These are phyloP conservation scores for Zarea fungicola DNA, from an alignment of 2,329 filamentous ascomycete species.

Conservation along the genomic window DNA sequence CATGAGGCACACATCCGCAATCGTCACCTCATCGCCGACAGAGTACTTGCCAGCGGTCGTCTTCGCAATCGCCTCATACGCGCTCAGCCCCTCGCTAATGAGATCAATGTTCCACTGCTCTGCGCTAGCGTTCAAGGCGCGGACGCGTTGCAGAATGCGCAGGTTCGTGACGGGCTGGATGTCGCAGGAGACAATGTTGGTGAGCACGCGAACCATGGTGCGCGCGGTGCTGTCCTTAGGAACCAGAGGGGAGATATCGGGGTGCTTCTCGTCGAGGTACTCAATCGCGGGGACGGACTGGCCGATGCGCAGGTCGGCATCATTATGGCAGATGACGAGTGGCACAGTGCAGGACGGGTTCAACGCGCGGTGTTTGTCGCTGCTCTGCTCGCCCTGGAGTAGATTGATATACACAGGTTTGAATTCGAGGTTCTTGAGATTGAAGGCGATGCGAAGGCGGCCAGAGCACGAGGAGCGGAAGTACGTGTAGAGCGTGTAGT, in stretches of 20 bases:
- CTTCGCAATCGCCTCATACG: conserved; percentile 45
- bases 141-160: conserved; percentile 45
- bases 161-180: conserved; percentile 57
- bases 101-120: conserved; percentile 46
- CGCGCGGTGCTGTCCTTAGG: conserved; percentile 39
- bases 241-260: conserved; percentile 36
- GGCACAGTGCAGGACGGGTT: conserved; percentile 54
- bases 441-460: conserved; percentile 54
- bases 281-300: conserved; percentile 58
- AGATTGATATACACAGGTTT: conserved; percentile 46
- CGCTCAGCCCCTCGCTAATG: conserved; percentile 47
- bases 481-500: conserved; percentile 51
- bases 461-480: conserved; percentile 59
- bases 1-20: conserved; percentile 55
- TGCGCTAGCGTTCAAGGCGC: conserved; percentile 36
- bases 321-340: conserved; percentile 38
- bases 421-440: conserved; percentile 48
- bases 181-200: conserved; percentile 50
- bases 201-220: conserved; percentile 48
- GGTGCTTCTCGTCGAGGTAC: conserved; percentile 53
- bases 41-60: conserved; percentile 44
- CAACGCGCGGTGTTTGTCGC: conserved; percentile 36
- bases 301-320: conserved; percentile 36
- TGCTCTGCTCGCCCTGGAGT: conserved; percentile 46
- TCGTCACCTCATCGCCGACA: conserved; percentile 48